Evolutionary conservation across 208 protist species (phyloP).

Genomic region (Leishmania braziliensis): DNA sequence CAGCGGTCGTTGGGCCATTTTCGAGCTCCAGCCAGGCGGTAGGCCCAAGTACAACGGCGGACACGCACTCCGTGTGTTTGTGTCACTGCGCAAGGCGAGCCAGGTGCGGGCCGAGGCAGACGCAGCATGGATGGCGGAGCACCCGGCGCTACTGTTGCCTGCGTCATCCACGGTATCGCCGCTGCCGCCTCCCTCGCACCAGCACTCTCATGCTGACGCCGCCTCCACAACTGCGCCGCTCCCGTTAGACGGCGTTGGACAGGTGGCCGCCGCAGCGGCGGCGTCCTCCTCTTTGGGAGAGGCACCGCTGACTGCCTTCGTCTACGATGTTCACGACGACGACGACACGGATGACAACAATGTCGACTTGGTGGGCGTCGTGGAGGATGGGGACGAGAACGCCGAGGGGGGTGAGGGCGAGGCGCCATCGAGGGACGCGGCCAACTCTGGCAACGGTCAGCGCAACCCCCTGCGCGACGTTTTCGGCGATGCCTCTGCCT

Average conservation of each 20-base stretch:
- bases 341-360: slow-evolving; percentile 4
- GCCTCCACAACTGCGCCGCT: neutral
- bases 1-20: slow-evolving; percentile 76
- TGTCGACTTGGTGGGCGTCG: slow-evolving; percentile 14
- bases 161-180: neutral
- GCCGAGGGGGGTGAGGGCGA: slow-evolving; percentile 6
- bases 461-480: slow-evolving; percentile 11
- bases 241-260: neutral
- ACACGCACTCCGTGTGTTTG: slow-evolving; percentile 42
- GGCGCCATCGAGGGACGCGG: neutral
- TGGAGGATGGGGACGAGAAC: slow-evolving; percentile 14
- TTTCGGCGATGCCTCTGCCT: slow-evolving; percentile 5
- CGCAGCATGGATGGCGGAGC: slow-evolving; percentile 24
- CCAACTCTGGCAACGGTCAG: neutral
- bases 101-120: slow-evolving; percentile 34
- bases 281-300: neutral
- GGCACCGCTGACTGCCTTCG: neutral
- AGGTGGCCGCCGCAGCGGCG: neutral
- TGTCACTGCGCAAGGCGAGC: slow-evolving; percentile 54
- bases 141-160: neutral
- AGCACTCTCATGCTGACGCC: neutral
- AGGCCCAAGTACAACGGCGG: slow-evolving; percentile 41
- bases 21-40: slow-evolving; percentile 65
- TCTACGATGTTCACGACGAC: neutral
- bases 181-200: neutral